Evolutionary conservation across 2,329 filamentous ascomycete genomes (phyloP).

Genomic region (Calonectria pauciramosa): DNA sequence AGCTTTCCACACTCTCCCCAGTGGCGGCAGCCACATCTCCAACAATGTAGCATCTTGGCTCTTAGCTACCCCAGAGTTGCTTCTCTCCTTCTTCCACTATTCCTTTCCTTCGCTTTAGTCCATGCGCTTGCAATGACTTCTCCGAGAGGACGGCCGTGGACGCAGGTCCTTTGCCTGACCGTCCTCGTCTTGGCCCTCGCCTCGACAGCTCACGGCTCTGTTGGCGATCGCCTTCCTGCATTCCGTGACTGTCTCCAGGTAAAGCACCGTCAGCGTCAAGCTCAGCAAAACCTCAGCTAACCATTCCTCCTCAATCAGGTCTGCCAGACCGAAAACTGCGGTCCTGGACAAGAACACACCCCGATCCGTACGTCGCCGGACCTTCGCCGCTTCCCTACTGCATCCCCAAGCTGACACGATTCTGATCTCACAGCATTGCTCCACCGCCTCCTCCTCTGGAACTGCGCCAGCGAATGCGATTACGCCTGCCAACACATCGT

Average conservation of each 20-base stretch:
- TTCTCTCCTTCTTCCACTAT: constrained; percentile 6
- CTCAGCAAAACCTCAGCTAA: constrained; percentile 29
- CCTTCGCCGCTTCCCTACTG: background rate
- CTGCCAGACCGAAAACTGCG: constrained; percentile 86
- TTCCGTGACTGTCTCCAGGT: constrained; percentile 91
- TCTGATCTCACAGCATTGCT: constrained; percentile 73
- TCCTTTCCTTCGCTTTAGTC: constrained; percentile 30
- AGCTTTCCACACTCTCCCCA: constrained; percentile 27
- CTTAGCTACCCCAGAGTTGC: constrained; percentile 26
- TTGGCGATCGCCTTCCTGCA: constrained; percentile 87
- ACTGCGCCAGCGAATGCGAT: constrained; percentile 94
- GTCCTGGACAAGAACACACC: constrained; percentile 68
- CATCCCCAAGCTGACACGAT: constrained; percentile 35
- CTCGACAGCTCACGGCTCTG: constrained; percentile 73
- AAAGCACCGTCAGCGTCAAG: constrained; percentile 13
- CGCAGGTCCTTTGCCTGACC: constrained; percentile 49
- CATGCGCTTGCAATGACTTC: constrained; percentile 52
- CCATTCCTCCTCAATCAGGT: constrained; percentile 67
- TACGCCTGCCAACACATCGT: constrained; percentile 97
- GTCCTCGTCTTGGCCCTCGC: constrained; percentile 57
- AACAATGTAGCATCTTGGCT: constrained; percentile 22
- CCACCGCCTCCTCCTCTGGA: constrained; percentile 91
- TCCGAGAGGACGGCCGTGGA: constrained; percentile 51
- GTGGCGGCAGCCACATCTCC: constrained; percentile 40
- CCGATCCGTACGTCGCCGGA: constrained; percentile 74